Evolutionary conservation across 169 alveolate species (phyloP).

Genomic region (Plasmodium gonderi): DNA sequence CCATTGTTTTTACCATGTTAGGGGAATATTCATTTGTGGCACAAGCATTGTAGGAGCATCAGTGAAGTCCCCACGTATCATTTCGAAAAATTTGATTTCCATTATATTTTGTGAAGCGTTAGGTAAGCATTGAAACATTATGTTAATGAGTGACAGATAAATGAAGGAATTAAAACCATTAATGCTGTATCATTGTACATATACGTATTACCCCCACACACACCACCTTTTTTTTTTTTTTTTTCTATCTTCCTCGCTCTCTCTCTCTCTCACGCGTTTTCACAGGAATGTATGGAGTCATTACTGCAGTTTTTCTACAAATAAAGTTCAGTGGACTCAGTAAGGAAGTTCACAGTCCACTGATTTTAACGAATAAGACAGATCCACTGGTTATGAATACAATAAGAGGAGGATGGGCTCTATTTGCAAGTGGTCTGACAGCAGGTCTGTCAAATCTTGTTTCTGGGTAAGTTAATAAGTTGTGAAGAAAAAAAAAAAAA

Average conservation of each 20-base stretch:
- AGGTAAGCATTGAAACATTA: constrained; percentile 96
- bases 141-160: neutral
- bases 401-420: constrained; percentile 94
- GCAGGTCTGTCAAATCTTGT: constrained; percentile 99
- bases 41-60: constrained; percentile 98
- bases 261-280: neutral
- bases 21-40: constrained; percentile 99
- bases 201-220: no score
- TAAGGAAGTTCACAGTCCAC: constrained; percentile 82
- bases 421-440: constrained; percentile 97
- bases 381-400: constrained; percentile 75
- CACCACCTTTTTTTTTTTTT: neutral
- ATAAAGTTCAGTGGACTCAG: constrained; percentile 74
- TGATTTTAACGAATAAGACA: constrained; percentile 67
- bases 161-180: constrained; percentile 90
- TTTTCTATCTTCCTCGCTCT: neutral
- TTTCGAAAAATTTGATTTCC: constrained; percentile 98
- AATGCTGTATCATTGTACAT: no score
- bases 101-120: constrained; percentile 99
- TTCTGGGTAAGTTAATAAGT: constrained; percentile 94
- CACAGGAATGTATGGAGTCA: constrained; percentile 83
- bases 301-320: constrained; percentile 82
- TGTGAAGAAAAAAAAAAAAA: constrained; percentile 1
- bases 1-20: constrained; percentile 17
- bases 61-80: constrained; percentile 98